These are phyloP conservation scores for Corylus avellana DNA, from an alignment of 306 rosid genomes.

Conservation along the genomic window DNA sequence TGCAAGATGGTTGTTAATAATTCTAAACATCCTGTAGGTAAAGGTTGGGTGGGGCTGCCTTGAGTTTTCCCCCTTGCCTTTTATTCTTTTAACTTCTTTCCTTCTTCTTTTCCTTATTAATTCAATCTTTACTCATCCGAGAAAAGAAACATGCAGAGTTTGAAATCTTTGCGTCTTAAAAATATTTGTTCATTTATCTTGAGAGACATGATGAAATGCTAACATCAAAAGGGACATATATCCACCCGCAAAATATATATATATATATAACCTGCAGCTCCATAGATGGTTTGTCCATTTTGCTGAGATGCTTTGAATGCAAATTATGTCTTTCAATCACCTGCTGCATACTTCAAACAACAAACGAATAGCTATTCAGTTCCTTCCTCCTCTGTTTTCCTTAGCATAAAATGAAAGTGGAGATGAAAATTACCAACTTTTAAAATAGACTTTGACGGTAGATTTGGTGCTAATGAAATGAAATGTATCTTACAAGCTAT, in stretches of 20 bases:
- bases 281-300: conserved; percentile 19
- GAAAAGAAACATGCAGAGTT: background rate
- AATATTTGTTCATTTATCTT: background rate
- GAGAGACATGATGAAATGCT: too few species aligned
- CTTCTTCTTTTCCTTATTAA: background rate
- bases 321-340: conserved; percentile 20
- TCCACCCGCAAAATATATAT: background rate
- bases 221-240: background rate
- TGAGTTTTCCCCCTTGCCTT: background rate
- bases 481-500: too few species aligned
- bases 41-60: too few species aligned
- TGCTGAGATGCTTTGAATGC: conserved; percentile 16
- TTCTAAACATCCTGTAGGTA: too few species aligned
- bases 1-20: too few species aligned
- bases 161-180: background rate
- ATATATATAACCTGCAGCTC: conserved; percentile 34
- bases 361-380: background rate
- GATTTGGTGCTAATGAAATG: too few species aligned
- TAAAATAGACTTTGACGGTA: background rate
- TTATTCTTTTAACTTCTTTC: background rate
- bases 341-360: conserved; percentile 29
- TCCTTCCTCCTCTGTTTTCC: background rate
- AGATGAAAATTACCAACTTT: background rate
- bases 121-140: background rate
- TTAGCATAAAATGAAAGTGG: background rate